These are phyloP conservation scores for Pluteus cervinus DNA, from an alignment of 768 basidiomycete genomes.

Conservation along the genomic window DNA sequence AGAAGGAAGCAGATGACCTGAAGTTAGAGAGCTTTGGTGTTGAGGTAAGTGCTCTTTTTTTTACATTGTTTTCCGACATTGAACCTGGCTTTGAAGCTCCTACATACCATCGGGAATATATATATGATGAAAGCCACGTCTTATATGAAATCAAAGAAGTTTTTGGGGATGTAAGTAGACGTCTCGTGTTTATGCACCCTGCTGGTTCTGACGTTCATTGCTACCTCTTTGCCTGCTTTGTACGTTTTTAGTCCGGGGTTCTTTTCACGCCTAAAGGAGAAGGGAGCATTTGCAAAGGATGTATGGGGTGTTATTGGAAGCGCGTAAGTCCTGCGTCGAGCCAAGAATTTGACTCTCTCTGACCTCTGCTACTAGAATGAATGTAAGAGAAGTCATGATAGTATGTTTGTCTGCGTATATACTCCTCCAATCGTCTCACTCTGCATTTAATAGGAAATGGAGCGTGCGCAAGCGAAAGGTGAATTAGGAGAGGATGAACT, in stretches of 20 bases:
- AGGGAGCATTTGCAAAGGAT: constrained; percentile 88
- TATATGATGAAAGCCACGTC: constrained; percentile 93
- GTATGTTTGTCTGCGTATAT: constrained; percentile 21
- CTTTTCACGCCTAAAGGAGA: constrained; percentile 92
- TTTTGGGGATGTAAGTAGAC: constrained; percentile 74
- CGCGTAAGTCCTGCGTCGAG: constrained; percentile 54
- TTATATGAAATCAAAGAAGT: constrained; percentile 86
- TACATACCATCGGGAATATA: constrained; percentile 86
- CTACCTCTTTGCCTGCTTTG: constrained; percentile 4
- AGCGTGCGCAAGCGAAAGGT: constrained; percentile 83
- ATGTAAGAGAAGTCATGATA: constrained; percentile 73
- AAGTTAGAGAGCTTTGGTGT: constrained; percentile 98
- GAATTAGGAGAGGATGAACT: constrained; percentile 83
- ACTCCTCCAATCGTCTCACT: constrained; percentile 3
- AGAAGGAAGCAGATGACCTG: constrained; percentile 85
- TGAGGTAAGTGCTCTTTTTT: constrained; percentile 49
- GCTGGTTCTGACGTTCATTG: not conserved
- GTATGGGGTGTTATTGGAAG: constrained; percentile 96
- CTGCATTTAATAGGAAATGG: constrained; percentile 71
- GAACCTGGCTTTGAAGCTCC: constrained; percentile 39
- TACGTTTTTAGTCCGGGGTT: constrained; percentile 65
- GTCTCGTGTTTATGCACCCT: no score
- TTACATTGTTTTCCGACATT: constrained; percentile 3
- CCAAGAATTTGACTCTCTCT: not conserved
- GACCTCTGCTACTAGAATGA: constrained; percentile 35